Evolutionary conservation across 208 protist genomes (phyloP), one percentile per base, ranked within the genome.

Genomic region (Trypanosoma avium): DNA sequence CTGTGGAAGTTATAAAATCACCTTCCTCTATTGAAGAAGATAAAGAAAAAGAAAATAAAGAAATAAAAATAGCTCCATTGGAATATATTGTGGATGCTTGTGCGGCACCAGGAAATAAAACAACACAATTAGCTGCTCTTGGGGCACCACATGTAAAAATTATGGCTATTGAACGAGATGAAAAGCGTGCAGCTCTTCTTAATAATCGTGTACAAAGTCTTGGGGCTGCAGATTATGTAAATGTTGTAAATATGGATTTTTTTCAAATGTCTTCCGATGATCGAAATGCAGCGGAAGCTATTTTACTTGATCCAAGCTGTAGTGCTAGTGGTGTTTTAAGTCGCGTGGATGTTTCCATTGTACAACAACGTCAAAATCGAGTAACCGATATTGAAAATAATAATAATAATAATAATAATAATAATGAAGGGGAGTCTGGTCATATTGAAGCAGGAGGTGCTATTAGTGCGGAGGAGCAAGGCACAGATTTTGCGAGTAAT

Each of bases 41-140:
- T 2, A 29, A 42, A 53, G n/a, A n/a, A n/a, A n/a, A n/a, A n/a
- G n/a, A n/a, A n/a, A n/a, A n/a, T n/a, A n/a, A n/a, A n/a, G n/a
- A n/a, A n/a, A n/a, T n/a, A n/a, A n/a, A n/a, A n/a, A n/a, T n/a
- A n/a, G n/a, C n/a, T n/a, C 77, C 86, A 26, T 61, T 92, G 22
- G 84, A 93, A 73, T 90, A 93, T 67, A 69, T 97, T 3, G 62
- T 97, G 19, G 93, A 97, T 60, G 91, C 91, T 21, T 96, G 91
- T 27, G 89, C 93, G 3, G 91, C 93, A 10, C 93, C 93, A 10
- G 93, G 93, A 27, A 97, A 97, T 73, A 97, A 97, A 60, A 97
- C 93, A 6, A 91, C 82, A 21, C 86, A 95, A 45, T 72, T 97
- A 4, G 87, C 91, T 0, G 90, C 93, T 1, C 47, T 95, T 0